Evolutionary conservation across 495 filamentous ascomycete species (phyloP).

Genomic region (Penicilliopsis zonata): DNA sequence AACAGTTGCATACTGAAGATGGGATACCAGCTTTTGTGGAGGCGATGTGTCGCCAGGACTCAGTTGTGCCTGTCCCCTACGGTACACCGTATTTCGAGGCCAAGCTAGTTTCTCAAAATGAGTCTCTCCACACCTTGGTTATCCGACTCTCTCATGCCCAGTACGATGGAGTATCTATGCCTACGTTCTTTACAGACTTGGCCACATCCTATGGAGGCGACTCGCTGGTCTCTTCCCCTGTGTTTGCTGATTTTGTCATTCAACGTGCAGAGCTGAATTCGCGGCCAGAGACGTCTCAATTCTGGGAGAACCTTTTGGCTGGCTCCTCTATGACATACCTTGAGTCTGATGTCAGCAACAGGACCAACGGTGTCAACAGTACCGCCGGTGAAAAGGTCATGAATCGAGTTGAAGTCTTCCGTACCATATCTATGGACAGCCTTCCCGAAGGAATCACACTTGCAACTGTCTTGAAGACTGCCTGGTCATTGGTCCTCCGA

Average conservation of each 20-base stretch:
- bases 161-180: background rate
- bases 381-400: no score
- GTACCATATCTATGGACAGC: background rate
- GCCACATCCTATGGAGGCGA: background rate
- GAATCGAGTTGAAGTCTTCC: background rate
- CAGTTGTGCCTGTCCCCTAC: background rate
- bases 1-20: background rate
- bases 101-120: background rate
- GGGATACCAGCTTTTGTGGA: background rate
- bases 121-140: background rate
- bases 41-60: background rate
- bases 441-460: background rate
- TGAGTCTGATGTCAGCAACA: background rate
- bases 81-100: background rate
- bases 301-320: background rate
- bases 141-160: slow-evolving; percentile 1
- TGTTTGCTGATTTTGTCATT: background rate
- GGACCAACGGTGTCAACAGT: background rate
- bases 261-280: background rate
- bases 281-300: background rate
- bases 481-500: slow-evolving; percentile 18
- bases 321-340: background rate
- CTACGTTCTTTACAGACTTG: background rate
- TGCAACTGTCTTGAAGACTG: slow-evolving; percentile 14
- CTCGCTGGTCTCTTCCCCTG: background rate